Conservation (phyloP, 768 basidiomycete species). For the Candolleomyces efflorescens region DNA sequence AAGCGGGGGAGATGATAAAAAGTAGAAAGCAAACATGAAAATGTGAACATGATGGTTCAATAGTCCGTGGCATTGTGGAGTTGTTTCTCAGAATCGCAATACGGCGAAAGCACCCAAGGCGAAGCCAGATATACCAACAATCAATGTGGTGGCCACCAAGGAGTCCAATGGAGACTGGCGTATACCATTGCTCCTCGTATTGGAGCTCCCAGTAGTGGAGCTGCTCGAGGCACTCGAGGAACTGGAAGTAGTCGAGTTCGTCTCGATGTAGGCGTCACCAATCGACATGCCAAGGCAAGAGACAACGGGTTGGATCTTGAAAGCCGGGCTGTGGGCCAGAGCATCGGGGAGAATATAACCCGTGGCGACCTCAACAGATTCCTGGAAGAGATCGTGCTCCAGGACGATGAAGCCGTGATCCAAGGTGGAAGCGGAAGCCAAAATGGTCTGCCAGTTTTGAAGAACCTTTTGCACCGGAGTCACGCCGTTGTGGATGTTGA, state of each 20-base stretch:
- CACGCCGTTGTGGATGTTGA: slow-evolving; percentile 68
- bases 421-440: slow-evolving; percentile 53
- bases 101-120: background rate
- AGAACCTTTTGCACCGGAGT: slow-evolving; percentile 56
- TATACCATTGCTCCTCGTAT: background rate
- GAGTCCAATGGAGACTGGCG: background rate
- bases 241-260: slow-evolving; percentile 48
- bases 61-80: too few relatives aligned
- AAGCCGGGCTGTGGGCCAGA: slow-evolving; percentile 55
- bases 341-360: slow-evolving; percentile 85
- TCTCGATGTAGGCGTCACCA: slow-evolving; percentile 76
- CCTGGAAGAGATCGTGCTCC: slow-evolving; percentile 83
- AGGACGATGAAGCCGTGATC: slow-evolving; percentile 84
- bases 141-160: background rate
- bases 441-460: slow-evolving; percentile 70
- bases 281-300: slow-evolving; percentile 57
- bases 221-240: background rate
- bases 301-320: slow-evolving; percentile 71
- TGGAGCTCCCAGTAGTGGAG: background rate
- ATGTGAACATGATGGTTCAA: too few relatives aligned
- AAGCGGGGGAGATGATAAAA: too few relatives aligned
- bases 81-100: background rate
- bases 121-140: background rate
- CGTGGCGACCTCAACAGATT: slow-evolving; percentile 79
- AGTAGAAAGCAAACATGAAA: too few relatives aligned